phyloP scores from a whole-genome alignment of 23 red algal genomes.

The Gracilaria vermiculophylla region DNA sequence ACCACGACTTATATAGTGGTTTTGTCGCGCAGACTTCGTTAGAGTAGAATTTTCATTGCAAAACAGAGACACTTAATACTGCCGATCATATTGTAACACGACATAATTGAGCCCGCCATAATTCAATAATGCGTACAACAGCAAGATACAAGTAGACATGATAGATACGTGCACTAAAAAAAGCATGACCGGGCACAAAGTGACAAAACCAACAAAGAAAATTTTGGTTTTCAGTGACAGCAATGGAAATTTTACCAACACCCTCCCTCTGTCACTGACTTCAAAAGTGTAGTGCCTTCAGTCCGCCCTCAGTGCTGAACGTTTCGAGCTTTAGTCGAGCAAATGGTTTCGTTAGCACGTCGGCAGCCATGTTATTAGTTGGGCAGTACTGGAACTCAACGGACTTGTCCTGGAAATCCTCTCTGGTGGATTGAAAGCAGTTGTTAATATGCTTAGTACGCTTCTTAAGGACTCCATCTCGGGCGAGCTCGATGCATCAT shows the following conservation, averaged over 20 bases:
- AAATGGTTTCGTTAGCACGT: not conserved
- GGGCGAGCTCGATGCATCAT: not conserved
- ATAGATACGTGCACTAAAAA: too few relatives aligned
- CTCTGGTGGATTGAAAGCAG: slow-evolving; percentile 1
- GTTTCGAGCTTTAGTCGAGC: not conserved
- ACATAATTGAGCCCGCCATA: too few relatives aligned
- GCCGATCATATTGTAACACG: too few relatives aligned
- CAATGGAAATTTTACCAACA: not conserved
- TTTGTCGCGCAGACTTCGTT: too few relatives aligned
- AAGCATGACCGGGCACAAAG: too few relatives aligned
- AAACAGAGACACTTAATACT: too few relatives aligned
- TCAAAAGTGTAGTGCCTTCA: not conserved
- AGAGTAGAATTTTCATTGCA: too few relatives aligned
- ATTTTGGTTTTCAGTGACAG: not conserved
- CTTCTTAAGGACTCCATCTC: not conserved
- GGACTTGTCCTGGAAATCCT: not conserved
- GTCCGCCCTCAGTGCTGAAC: not conserved
- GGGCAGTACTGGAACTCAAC: not conserved
- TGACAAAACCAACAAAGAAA: too few relatives aligned
- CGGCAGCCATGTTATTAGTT: not conserved
- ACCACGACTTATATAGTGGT: too few relatives aligned
- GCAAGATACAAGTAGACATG: too few relatives aligned
- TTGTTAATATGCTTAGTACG: slow-evolving; percentile 12
- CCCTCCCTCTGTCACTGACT: not conserved
- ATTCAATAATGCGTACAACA: too few relatives aligned